A percentile compares a stretch with the other conserved stretches of the same genome.
phyloP scores from a whole-genome alignment of 768 basidiomycete genomes.

The Daedaleopsis sinensis region DNA sequence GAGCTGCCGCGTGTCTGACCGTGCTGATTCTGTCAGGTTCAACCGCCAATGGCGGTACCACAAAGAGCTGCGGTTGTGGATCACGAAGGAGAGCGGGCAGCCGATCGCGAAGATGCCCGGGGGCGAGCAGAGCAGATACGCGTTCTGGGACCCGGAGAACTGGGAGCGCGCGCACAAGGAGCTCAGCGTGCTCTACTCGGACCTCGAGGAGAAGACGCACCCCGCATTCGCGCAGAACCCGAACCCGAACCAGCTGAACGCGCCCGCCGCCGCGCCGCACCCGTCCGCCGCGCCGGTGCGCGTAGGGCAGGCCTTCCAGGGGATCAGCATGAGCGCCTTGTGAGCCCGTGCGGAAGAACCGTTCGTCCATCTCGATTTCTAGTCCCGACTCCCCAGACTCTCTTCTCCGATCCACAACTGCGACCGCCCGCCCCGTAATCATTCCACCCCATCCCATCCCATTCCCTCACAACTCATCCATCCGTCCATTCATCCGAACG shows the following conservation, averaged over 20 bases:
- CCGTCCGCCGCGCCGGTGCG: slow-evolving; percentile 27
- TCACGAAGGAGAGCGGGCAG: slow-evolving; percentile 86
- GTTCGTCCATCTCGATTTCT: neutral
- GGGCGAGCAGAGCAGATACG: slow-evolving; percentile 87
- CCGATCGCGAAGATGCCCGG: slow-evolving; percentile 78
- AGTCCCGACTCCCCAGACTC: no score
- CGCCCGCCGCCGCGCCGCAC: slow-evolving; percentile 34
- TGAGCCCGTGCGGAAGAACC: slow-evolving; percentile 29
- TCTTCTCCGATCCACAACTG: no score
- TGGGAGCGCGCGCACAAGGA: slow-evolving; percentile 80
- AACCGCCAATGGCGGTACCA: slow-evolving; percentile 97
- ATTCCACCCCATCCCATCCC: neutral
- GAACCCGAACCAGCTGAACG: slow-evolving; percentile 24
- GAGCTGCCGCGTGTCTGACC: neutral
- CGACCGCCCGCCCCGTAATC: no score
- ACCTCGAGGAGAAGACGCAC: slow-evolving; percentile 72
- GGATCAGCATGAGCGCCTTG: slow-evolving; percentile 54
- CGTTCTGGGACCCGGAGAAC: slow-evolving; percentile 85
- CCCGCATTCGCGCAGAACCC: slow-evolving; percentile 58
- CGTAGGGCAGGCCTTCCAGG: slow-evolving; percentile 44
- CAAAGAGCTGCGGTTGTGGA: slow-evolving; percentile 83
- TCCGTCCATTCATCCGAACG: neutral
- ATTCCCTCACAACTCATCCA: neutral
- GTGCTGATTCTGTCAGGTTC: slow-evolving; percentile 53
- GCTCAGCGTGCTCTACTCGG: slow-evolving; percentile 73